Base-by-base conservation (phyloP, 768 basidiomycete genomes). In the Tricholomella constricta region DNA sequence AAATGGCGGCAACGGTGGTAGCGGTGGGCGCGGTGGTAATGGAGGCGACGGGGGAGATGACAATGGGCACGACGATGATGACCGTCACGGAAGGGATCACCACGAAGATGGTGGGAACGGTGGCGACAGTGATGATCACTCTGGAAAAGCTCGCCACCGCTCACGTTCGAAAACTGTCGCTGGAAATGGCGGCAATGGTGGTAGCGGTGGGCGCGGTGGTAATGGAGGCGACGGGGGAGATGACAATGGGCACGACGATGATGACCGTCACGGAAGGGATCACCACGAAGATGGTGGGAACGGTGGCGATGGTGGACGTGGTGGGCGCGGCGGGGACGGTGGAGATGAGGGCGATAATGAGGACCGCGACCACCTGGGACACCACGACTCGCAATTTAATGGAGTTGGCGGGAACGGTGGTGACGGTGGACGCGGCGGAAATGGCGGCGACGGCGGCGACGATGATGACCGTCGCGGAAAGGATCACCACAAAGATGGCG, bases 41-140 rank as follows among this genome's bases (percentile, higher is more conserved):
- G 55, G 50, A 0, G 17, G 26, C 4, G 50, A 47, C 17, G 52
- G 52, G 1, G 31, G 22, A 4, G 51, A 36, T 1, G 55, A 50
- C 3, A 20, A 48, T 15, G 55, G 35, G 0, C 40, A 45, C 11
- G 15, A 41, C 6, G 22, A 37, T n/a, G 22, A 37, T 10, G 17
- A 34, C n/a, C 43, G 25, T 29, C 43, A 32, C 14, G 31, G 31
- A 32, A 32, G 31, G 2, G 9, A 10, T 32, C 31, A 32, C 9
- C 4, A n/a, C 38, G 20, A 34, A 11, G 19, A 34, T 1, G 8
- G n/a, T 38, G 36, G 25, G 3, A 34, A 34, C 2, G 41, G 41
- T 2, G 31, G 31, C 5, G 10, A 14, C 4, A 15, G 25, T n/a
- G 20, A 37, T 4, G 29, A 45, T n/a, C 43, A 29, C n/a, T 25